Evolutionary conservation across 2,329 filamentous ascomycete genomes (phyloP).

Genomic region (Epichloe festucae): DNA sequence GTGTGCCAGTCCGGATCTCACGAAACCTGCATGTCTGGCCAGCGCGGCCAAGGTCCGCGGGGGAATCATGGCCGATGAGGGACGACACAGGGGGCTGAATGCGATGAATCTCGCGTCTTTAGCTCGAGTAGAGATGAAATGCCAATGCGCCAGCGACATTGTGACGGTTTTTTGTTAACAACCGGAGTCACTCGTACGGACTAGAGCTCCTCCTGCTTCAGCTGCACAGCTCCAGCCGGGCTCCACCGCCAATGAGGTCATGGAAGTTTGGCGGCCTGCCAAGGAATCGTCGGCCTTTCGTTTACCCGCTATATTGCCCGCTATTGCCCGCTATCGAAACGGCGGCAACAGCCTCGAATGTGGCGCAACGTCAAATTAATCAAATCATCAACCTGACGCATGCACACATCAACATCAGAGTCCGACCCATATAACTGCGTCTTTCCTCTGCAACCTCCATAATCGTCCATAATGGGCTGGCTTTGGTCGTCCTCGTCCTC

Average conservation of each 20-base stretch:
- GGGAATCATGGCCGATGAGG: slow-evolving; percentile 15
- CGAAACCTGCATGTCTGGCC: slow-evolving; percentile 8
- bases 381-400: no score
- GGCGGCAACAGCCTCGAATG: neutral
- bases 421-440: neutral
- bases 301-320: neutral
- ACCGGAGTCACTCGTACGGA: neutral
- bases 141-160: neutral
- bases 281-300: neutral
- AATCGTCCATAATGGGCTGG: slow-evolving; percentile 42
- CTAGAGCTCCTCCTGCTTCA: neutral
- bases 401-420: neutral
- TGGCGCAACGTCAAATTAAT: neutral
- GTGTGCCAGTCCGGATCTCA: neutral
- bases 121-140: neutral
- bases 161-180: neutral
- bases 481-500: slow-evolving; percentile 37
- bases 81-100: neutral
- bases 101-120: neutral
- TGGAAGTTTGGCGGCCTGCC: neutral
- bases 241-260: slow-evolving; percentile 10
- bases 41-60: slow-evolving; percentile 13
- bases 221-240: neutral
- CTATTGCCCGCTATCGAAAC: no score
- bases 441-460: neutral